Evolutionary conservation across 129 eudicot genomes (phyloP), one percentile per base, ranked within the genome.

Genomic region (Tanacetum coccineum): DNA sequence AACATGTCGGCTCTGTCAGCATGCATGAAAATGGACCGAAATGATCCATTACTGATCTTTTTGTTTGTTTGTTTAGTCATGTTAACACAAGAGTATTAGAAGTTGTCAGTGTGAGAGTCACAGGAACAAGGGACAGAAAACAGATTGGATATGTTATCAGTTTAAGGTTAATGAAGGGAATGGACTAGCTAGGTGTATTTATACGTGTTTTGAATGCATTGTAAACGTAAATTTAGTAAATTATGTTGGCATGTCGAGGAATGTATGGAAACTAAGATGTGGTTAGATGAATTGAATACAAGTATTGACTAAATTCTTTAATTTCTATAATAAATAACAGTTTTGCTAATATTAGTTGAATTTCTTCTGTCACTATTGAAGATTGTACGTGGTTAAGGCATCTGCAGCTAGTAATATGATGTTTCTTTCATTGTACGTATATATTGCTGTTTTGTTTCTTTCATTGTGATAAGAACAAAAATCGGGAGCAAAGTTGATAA

Each of bases 1-100:
- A 80, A 30, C 65, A 58, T 12, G 70, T 92, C 98, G 14, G 42
- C 64, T 6, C 76, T 63, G 60, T 92, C 98, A 2, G 96, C 91
- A 55, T 88, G 95, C 98, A 88, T 92, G 74, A 92, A 92, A 58
- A 88, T 84, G 13, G 87, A 81, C 28, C 77, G 60, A 57, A 84
- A 71, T 1, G 97, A 91, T 20, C 89, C 87, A 45, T 32, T 59
- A 19, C 48, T 78, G 62, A 53, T 54, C 48, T 78, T 77, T 42
- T 4, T 58, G 13, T 18, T 74, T 15, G 48, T 67, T 6, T 60
- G 49, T 52, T 25, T 68, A 21, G 54, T 68, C 80, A 76, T 76
- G 19, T 69, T 61, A 62, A 59, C 63, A 50, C 40, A 50, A 12
- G 10, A 62, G 20, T 13, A 22, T 1, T 66, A 13, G 15, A 17